Percentiles rank a stretch among this genome's conserved stretches.
Conservation (phyloP, 2,329 filamentous ascomycete species). For the Calcarisporium arbuscula region DNA sequence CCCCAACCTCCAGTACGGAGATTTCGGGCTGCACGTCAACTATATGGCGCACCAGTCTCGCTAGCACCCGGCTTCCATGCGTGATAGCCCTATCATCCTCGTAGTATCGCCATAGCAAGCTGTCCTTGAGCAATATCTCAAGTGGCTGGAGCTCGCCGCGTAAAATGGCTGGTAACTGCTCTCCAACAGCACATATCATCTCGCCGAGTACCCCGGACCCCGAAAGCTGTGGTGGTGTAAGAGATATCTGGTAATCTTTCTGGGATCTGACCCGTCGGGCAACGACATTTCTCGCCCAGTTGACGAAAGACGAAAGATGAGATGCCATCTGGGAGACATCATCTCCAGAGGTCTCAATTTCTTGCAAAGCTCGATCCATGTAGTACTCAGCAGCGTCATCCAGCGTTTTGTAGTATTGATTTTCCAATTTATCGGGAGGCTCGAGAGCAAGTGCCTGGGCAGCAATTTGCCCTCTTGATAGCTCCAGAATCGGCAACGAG, state of each 20-base stretch:
- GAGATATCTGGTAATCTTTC: slow-evolving; percentile 7
- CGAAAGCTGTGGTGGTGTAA: too few relatives aligned
- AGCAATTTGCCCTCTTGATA: background rate
- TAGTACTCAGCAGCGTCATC: too few relatives aligned
- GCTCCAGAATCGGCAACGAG: background rate
- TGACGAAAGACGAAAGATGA: background rate
- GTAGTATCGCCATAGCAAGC: slow-evolving; percentile 16
- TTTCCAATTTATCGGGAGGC: too few relatives aligned
- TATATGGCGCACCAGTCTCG: background rate
- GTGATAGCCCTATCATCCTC: slow-evolving; percentile 3
- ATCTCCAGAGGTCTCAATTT: background rate
- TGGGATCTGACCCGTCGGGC: background rate
- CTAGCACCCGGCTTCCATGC: background rate
- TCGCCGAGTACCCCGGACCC: slow-evolving; percentile 13
- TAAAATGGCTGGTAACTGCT: slow-evolving; percentile 16
- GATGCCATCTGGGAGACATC: background rate
- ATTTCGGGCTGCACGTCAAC: slow-evolving; percentile 9
- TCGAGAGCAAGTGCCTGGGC: background rate
- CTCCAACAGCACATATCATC: slow-evolving; percentile 17
- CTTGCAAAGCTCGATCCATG: background rate
- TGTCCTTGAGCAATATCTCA: slow-evolving; percentile 21
- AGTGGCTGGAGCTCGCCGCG: slow-evolving; percentile 16
- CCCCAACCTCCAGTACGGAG: slow-evolving; percentile 17
- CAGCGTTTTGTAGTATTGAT: too few relatives aligned
- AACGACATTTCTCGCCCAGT: background rate